Conservation (phyloP, 2,329 filamentous ascomycete genomes). For the Tolypocladium endophyticum region DNA sequence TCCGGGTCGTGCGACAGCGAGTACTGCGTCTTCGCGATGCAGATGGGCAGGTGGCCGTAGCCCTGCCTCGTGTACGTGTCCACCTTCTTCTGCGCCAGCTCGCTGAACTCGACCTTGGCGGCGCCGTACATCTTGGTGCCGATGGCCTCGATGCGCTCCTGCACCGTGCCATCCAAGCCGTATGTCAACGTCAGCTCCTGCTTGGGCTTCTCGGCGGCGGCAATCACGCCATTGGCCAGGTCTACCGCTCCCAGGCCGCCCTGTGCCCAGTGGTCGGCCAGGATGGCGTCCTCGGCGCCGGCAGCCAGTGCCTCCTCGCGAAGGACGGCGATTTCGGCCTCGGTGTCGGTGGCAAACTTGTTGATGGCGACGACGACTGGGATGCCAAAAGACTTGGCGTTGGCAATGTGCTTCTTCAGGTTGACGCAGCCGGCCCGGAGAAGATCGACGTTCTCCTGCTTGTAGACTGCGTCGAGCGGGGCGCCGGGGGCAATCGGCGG, state of each 20-base stretch:
- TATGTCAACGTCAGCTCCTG: slow-evolving; percentile 85
- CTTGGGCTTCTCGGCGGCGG: slow-evolving; percentile 72
- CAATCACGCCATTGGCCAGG: slow-evolving; percentile 76
- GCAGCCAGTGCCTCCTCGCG: slow-evolving; percentile 85
- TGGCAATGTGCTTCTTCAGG: slow-evolving; percentile 87
- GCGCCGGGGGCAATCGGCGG: slow-evolving; percentile 87
- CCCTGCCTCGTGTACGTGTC: slow-evolving; percentile 90
- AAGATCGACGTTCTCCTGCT: slow-evolving; percentile 85
- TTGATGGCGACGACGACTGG: slow-evolving; percentile 97
- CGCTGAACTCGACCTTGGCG: slow-evolving; percentile 79
- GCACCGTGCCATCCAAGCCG: slow-evolving; percentile 63
- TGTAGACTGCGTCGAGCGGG: slow-evolving; percentile 77
- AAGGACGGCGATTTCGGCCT: slow-evolving; percentile 81
- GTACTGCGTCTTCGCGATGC: slow-evolving; percentile 97
- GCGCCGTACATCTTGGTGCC: slow-evolving; percentile 93
- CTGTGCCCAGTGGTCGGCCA: slow-evolving; percentile 94
- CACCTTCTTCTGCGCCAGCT: slow-evolving; percentile 90
- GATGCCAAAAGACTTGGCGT: slow-evolving; percentile 80
- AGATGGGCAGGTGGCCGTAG: slow-evolving; percentile 87
- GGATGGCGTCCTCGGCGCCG: slow-evolving; percentile 85
- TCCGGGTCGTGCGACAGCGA: slow-evolving; percentile 86
- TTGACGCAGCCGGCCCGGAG: slow-evolving; percentile 87
- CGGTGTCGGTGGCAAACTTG: slow-evolving; percentile 87
- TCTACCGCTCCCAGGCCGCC: slow-evolving; percentile 85
- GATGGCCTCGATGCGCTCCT: slow-evolving; percentile 85